phyloP scores from a whole-genome alignment of 2,329 filamentous ascomycete species.

The Lizonia empirigonia region DNA sequence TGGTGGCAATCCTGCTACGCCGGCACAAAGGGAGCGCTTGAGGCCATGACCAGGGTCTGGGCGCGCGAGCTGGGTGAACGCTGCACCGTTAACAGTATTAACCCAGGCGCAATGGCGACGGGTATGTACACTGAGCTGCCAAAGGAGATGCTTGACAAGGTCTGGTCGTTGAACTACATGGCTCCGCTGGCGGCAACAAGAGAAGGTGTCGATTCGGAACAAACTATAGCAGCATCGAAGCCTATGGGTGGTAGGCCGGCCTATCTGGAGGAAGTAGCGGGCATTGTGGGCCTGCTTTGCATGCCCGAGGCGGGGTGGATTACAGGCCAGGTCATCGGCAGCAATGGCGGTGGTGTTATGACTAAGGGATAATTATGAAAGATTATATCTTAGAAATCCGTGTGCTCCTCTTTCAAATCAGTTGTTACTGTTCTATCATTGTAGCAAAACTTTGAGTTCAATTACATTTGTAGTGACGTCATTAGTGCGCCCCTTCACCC shows the following conservation, averaged over 20 bases:
- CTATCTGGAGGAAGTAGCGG: slow-evolving; percentile 71
- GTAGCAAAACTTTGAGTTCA: no score
- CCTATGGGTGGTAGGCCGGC: slow-evolving; percentile 59
- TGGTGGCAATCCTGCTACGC: slow-evolving; percentile 63
- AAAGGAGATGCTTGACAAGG: slow-evolving; percentile 62
- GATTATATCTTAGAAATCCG: no score
- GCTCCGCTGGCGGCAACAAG: slow-evolving; percentile 66
- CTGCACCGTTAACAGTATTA: slow-evolving; percentile 66
- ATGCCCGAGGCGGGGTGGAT: slow-evolving; percentile 70
- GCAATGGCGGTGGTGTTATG: slow-evolving; percentile 75
- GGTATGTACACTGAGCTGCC: slow-evolving; percentile 63
- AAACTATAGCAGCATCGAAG: slow-evolving; percentile 63
- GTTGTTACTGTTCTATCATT: no score
- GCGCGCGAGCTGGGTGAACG: slow-evolving; percentile 62
- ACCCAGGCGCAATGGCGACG: slow-evolving; percentile 63
- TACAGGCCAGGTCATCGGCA: slow-evolving; percentile 75
- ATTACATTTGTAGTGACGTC: no score
- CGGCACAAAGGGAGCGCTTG: slow-evolving; percentile 66
- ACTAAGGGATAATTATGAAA: slow-evolving; percentile 24
- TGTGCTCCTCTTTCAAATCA: no score
- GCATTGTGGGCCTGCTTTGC: slow-evolving; percentile 75
- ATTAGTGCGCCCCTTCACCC: no score
- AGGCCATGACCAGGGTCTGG: slow-evolving; percentile 69
- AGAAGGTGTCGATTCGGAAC: slow-evolving; percentile 49
- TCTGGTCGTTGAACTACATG: slow-evolving; percentile 62